Evolutionary conservation across 352 stramenopile species (phyloP).

Genomic region (Sclerospora graminicola): DNA sequence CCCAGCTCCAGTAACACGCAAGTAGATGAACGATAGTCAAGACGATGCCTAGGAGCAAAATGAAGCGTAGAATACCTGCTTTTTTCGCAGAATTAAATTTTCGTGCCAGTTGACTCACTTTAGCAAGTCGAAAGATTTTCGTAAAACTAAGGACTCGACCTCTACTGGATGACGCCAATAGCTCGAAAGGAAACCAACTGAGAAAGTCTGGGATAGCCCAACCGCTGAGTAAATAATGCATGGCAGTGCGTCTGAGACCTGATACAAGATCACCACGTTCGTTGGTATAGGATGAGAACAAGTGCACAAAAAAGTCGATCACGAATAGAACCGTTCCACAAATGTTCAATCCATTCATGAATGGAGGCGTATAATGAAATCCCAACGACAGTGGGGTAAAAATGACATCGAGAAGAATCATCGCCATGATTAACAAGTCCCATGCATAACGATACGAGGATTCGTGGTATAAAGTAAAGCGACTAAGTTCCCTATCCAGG

Average conservation of each 20-base stretch:
- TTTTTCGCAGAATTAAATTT: constrained; percentile 49
- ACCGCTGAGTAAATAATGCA: constrained; percentile 42
- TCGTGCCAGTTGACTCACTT: constrained; percentile 47
- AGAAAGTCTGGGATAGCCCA: constrained; percentile 54
- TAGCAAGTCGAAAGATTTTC: constrained; percentile 56
- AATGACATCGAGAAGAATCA: constrained; percentile 42
- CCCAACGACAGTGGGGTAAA: constrained; percentile 46
- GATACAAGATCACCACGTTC: constrained; percentile 43
- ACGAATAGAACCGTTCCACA: constrained; percentile 32
- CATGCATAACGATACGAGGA: constrained; percentile 26
- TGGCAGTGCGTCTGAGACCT: constrained; percentile 27
- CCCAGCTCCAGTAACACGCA: constrained; percentile 51
- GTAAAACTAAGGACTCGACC: constrained; percentile 35
- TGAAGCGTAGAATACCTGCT: constrained; percentile 40
- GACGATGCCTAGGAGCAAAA: constrained; percentile 33
- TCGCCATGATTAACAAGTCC: constrained; percentile 38
- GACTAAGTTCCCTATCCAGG: constrained; percentile 18
- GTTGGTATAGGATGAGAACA: constrained; percentile 45
- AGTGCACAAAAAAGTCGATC: constrained; percentile 43
- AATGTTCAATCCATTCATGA: constrained; percentile 22
- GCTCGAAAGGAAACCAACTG: constrained; percentile 56
- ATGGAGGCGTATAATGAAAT: constrained; percentile 30
- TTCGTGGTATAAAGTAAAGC: constrained; percentile 41
- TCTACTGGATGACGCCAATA: constrained; percentile 15
- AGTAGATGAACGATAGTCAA: constrained; percentile 41